Conservation (phyloP, 2,329 filamentous ascomycete species). For the Pestalotiopsis sp. region DNA sequence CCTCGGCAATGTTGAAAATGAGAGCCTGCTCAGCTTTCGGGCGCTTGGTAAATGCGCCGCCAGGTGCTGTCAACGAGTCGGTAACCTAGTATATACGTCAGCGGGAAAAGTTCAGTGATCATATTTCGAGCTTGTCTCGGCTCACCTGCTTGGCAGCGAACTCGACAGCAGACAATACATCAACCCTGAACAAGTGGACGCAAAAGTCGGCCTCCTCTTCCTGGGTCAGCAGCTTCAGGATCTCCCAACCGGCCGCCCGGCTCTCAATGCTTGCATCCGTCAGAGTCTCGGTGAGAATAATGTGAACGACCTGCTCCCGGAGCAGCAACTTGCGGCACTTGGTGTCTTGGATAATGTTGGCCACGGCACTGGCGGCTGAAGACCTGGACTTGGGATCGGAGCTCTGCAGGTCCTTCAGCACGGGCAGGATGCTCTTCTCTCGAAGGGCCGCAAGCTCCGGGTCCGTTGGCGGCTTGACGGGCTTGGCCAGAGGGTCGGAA, state of each 20-base stretch:
- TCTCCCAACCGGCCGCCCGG: constrained; percentile 68
- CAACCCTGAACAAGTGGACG: constrained; percentile 63
- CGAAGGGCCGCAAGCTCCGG: constrained; percentile 65
- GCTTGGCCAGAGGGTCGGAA: constrained; percentile 57
- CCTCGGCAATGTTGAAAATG: constrained; percentile 55
- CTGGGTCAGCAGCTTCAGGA: constrained; percentile 60
- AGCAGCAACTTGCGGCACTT: constrained; percentile 66
- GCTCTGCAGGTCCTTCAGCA: constrained; percentile 61
- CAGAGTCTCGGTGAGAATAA: constrained; percentile 64
- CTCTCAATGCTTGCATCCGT: constrained; percentile 65
- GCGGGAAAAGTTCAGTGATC: background rate
- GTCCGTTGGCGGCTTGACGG: constrained; percentile 62
- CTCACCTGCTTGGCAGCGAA: constrained; percentile 56
- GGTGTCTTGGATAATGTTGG: constrained; percentile 62
- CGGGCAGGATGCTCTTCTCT: constrained; percentile 64
- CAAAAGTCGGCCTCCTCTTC: constrained; percentile 70
- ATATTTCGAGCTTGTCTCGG: constrained; percentile 12
- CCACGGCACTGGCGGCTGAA: constrained; percentile 59
- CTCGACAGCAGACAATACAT: constrained; percentile 62
- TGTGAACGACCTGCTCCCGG: constrained; percentile 66
- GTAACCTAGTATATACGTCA: constrained; percentile 35
- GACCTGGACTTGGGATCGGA: constrained; percentile 61
- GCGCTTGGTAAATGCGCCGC: constrained; percentile 46
- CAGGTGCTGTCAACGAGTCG: constrained; percentile 41
- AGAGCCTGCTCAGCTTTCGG: constrained; percentile 55